These are phyloP conservation scores for Termitomyces sp. DNA, from an alignment of 768 basidiomycete species.

Conservation along the genomic window DNA sequence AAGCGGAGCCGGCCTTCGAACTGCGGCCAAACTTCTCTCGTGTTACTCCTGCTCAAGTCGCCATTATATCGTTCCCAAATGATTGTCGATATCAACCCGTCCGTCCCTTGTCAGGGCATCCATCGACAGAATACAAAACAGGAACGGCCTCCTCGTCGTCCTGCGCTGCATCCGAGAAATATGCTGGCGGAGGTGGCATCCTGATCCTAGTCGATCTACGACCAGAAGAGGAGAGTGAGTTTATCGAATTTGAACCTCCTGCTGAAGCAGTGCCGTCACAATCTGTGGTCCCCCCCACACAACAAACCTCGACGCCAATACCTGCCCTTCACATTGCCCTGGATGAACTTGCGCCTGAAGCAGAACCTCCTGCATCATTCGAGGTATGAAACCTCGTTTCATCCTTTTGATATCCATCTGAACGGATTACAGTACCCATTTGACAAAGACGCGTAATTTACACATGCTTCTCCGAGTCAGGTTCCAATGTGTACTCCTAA, in stretches of 20 bases:
- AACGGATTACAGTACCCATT: constrained; percentile 60
- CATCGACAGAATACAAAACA: constrained; percentile 29
- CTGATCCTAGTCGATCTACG: constrained; percentile 72
- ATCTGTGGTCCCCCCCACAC: constrained; percentile 22
- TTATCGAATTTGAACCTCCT: constrained; percentile 53
- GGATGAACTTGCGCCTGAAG: constrained; percentile 67
- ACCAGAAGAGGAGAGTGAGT: constrained; percentile 67
- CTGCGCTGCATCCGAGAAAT: constrained; percentile 43
- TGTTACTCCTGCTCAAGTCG: constrained; percentile 84
- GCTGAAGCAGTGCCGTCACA: constrained; percentile 20
- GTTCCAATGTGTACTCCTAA: constrained; percentile 3
- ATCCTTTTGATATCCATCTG: neutral
- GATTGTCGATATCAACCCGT: constrained; percentile 86
- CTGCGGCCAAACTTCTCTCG: constrained; percentile 82
- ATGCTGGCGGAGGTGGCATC: constrained; percentile 82
- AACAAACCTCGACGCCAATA: constrained; percentile 23
- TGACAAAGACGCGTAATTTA: constrained; percentile 42
- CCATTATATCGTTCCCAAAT: constrained; percentile 76
- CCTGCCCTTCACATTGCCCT: constrained; percentile 58
- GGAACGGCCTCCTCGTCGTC: constrained; percentile 21
- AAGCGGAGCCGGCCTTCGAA: constrained; percentile 72
- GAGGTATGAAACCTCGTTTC: constrained; percentile 51
- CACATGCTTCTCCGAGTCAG: constrained; percentile 1
- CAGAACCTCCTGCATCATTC: constrained; percentile 71
- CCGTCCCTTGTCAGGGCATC: constrained; percentile 60